A percentile compares a stretch with the other conserved stretches of the same genome.
Conservation (phyloP, 225 moss, liverwort and hornwort genomes). For the Marchantia polymorpha region DNA sequence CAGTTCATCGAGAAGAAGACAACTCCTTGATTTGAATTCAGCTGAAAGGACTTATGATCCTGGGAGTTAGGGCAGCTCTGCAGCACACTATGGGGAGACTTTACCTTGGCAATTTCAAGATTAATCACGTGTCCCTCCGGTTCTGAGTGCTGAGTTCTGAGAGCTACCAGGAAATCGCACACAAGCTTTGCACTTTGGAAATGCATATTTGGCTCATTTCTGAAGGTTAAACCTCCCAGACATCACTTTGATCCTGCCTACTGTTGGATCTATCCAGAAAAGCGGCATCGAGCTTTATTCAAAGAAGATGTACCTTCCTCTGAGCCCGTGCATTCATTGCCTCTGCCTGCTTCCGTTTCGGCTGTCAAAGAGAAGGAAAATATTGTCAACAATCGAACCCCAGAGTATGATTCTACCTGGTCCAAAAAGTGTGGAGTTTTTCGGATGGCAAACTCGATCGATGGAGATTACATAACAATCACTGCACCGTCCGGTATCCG, state of each 20-base stretch:
- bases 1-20: no score
- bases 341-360: background rate
- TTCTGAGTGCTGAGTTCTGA: background rate
- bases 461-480: slow-evolving; percentile 34
- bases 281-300: slow-evolving; percentile 21
- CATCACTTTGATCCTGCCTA: background rate
- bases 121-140: background rate
- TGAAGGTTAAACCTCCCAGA: background rate
- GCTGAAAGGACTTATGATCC: no score
- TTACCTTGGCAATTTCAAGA: background rate
- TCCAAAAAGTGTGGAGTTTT: slow-evolving; percentile 18
- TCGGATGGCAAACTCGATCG: slow-evolving; percentile 34
- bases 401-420: background rate
- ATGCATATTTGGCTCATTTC: background rate
- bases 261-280: slow-evolving; percentile 11
- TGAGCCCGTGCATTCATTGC: background rate
- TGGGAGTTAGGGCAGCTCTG: no score
- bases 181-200: background rate
- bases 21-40: no score
- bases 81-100: no score
- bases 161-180: background rate
- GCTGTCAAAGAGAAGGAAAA: background rate
- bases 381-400: background rate
- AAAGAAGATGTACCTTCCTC: background rate
- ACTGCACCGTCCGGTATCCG: slow-evolving; percentile 38